Conservation (phyloP, 495 filamentous ascomycete genomes). For the Neurospora sp. region DNA sequence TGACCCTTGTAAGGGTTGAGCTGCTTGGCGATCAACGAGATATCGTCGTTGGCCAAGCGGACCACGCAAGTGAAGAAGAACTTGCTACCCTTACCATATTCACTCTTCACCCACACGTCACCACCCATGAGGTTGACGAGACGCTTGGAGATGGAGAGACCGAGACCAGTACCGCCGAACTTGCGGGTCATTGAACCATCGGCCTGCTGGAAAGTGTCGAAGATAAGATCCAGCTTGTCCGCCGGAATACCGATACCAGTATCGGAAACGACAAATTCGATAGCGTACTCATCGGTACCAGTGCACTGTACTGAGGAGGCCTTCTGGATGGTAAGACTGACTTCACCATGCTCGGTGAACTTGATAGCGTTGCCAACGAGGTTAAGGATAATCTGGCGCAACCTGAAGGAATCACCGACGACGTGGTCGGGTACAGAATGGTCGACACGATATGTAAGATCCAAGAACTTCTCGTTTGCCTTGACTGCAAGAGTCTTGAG, state of each 20-base stretch:
- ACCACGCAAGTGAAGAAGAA: slow-evolving; percentile 98
- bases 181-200: slow-evolving; percentile 95
- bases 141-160: slow-evolving; percentile 91
- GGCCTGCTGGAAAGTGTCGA: slow-evolving; percentile 98
- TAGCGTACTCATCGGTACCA: slow-evolving; percentile 68
- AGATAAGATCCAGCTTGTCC: slow-evolving; percentile 95
- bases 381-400: slow-evolving; percentile 89
- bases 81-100: slow-evolving; percentile 84
- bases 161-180: slow-evolving; percentile 93
- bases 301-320: slow-evolving; percentile 46
- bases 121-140: slow-evolving; percentile 96
- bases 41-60: slow-evolving; percentile 72
- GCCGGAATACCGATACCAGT: slow-evolving; percentile 95
- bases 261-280: slow-evolving; percentile 94
- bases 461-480: slow-evolving; percentile 94
- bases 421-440: slow-evolving; percentile 93
- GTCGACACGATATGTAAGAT: slow-evolving; percentile 89
- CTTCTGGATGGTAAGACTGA: slow-evolving; percentile 84
- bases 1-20: slow-evolving; percentile 85
- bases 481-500: slow-evolving; percentile 93
- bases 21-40: slow-evolving; percentile 71
- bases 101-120: slow-evolving; percentile 92
- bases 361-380: slow-evolving; percentile 81
- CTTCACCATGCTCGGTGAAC: slow-evolving; percentile 95
- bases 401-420: slow-evolving; percentile 90